Evolutionary conservation across 2,329 filamentous ascomycete species (phyloP), one percentile per base, ranked within the genome.

Genomic region (Ophiostoma angusticollis): DNA sequence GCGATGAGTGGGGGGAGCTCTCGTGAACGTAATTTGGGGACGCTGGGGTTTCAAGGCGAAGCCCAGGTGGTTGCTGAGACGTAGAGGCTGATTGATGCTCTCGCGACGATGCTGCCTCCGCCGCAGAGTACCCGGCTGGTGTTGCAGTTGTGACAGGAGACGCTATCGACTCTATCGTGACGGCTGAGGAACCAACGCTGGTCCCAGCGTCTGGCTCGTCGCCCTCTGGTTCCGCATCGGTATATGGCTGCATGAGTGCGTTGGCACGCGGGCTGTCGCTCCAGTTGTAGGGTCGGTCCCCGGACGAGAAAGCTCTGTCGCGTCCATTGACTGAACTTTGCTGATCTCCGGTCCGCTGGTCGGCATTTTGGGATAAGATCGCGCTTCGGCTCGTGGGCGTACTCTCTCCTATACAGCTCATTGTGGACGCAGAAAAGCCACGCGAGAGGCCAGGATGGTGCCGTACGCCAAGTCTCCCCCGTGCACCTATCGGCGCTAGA

Each of bases 401-500:
- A n/a, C 17, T 14, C 27, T 28, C 31, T 7, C 19, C 9, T 17
- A 6, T 19, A 2, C 18, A 23, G 29, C 31, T 66, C 60, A 37
- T 12, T 14, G 14, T 21, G 22, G 37, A 30, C 79, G 16, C 37
- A 3, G 41, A 43, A 22, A 34, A 36, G 12, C 41, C 41, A 11
- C 37, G 24, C 8, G 24, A 14, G 3, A 40, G 19, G 22, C 22
- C 17, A 6, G 35, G 31, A 9, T n/a, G 38, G 14, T 28, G 28
- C n/a, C 29, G 27, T 34, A 19, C 13, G 16, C 23, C 17, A n/a
- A 19, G 23, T 23, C 35, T 80, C 50, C 79, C 74, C 43, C 81
- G 72, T 18, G 76, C 60, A 47, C 77, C 70, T 44, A 93, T 77
- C 2, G 78, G 72, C 31, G 77, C 72, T 14, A 81, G 70, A 49